Evolutionary conservation across 1,284 basidiomycete genomes (phyloP).

Genomic region (Cryptococcus amylolentus): DNA sequence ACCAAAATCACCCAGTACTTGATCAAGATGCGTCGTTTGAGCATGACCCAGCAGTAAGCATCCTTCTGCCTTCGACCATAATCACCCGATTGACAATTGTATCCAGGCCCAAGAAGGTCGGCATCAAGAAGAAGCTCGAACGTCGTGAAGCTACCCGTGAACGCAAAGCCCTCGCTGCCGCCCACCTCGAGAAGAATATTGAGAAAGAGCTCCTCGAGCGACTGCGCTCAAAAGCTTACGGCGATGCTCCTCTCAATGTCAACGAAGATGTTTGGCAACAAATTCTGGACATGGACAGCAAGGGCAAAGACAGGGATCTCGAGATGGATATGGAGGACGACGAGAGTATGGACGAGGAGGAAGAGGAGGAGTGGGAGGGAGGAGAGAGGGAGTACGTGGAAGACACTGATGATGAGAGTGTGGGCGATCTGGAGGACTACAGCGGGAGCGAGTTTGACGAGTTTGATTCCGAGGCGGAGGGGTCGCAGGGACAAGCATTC

Average conservation of each 20-base stretch:
- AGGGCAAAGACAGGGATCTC: slow-evolving; percentile 54
- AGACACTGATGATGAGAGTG: slow-evolving; percentile 55
- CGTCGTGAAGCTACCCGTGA: slow-evolving; percentile 90
- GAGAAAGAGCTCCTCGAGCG: slow-evolving; percentile 95
- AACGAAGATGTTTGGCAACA: slow-evolving; percentile 96
- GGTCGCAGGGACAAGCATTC: slow-evolving; percentile 42
- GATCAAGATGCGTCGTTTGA: slow-evolving; percentile 93
- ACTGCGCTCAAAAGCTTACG: slow-evolving; percentile 93
- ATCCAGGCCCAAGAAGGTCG: slow-evolving; percentile 80
- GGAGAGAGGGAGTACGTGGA: slow-evolving; percentile 74
- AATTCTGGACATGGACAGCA: slow-evolving; percentile 71
- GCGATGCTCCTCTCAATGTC: slow-evolving; percentile 95
- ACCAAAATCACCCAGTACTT: slow-evolving; percentile 99
- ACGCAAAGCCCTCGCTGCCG: slow-evolving; percentile 90
- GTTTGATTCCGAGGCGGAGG: slow-evolving; percentile 45
- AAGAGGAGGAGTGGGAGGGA: slow-evolving; percentile 51
- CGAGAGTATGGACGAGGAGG: slow-evolving; percentile 58
- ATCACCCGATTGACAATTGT: background rate
- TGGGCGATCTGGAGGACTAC: slow-evolving; percentile 61
- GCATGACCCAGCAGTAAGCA: slow-evolving; percentile 79
- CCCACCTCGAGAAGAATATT: slow-evolving; percentile 89
- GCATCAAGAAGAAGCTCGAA: slow-evolving; percentile 96
- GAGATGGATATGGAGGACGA: slow-evolving; percentile 57
- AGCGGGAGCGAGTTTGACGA: slow-evolving; percentile 47
- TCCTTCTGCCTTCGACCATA: background rate